Percentiles rank a stretch among this genome's conserved stretches.
phyloP scores from a whole-genome alignment of 768 basidiomycete genomes.

The Suillus paluster region DNA sequence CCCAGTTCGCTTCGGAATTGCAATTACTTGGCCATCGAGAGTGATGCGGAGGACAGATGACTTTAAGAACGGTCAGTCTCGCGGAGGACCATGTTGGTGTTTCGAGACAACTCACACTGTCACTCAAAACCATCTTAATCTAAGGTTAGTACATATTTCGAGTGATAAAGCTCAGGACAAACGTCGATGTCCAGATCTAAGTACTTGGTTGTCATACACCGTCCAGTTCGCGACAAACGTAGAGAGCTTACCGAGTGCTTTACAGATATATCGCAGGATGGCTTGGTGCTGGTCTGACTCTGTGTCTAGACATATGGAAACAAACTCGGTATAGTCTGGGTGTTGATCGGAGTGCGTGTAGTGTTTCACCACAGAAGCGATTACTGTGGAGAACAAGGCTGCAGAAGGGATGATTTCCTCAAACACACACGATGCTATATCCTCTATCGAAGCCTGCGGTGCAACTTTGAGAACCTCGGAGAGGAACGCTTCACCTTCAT shows the following conservation, averaged over 20 bases:
- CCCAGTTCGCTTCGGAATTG: constrained; percentile 24
- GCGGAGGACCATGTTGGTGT: no score
- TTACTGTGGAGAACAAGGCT: constrained; percentile 56
- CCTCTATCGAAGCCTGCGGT: constrained; percentile 21
- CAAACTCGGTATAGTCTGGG: constrained; percentile 41
- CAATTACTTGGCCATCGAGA: constrained; percentile 14
- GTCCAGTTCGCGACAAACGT: constrained; percentile 2
- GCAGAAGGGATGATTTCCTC: constrained; percentile 59
- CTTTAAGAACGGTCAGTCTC: constrained; percentile 16
- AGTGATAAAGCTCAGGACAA: constrained; percentile 49
- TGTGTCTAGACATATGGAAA: constrained; percentile 34
- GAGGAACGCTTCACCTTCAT: constrained; percentile 27
- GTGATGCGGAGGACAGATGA: background rate
- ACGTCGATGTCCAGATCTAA: constrained; percentile 13
- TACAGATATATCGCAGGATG: constrained; percentile 48
- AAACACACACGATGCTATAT: constrained; percentile 55
- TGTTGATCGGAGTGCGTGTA: constrained; percentile 50
- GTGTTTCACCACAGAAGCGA: constrained; percentile 63
- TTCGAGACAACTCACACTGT: constrained; percentile 38
- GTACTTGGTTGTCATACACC: constrained; percentile 42
- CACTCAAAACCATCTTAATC: constrained; percentile 41
- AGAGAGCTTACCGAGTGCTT: constrained; percentile 49
- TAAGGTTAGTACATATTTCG: constrained; percentile 39
- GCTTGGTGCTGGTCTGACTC: constrained; percentile 29
- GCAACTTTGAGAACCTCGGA: constrained; percentile 15